Base-by-base conservation (phyloP, 1,284 basidiomycete species). In the Trichosporon faecale region DNA sequence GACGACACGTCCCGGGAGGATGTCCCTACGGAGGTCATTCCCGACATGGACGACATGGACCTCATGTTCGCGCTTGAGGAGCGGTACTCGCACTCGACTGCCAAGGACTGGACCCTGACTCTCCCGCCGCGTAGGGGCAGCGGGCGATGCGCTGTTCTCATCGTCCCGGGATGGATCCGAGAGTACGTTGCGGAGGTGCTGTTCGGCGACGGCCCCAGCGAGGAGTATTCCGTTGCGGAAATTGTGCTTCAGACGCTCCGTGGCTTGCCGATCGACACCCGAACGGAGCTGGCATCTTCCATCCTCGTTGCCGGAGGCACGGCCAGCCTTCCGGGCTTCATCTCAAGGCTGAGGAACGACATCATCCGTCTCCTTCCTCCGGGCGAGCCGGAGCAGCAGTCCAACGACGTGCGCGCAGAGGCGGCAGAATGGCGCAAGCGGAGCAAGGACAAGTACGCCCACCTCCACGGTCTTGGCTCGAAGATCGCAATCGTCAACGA, bases 131-230 rank as follows among this genome's bases (percentile, higher is more conserved):
- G 65, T 16, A 52, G 65, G 14, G 71, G 68, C 25, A 55, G 63
- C 0, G 72, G 70, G 16, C 64, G 64, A 0, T 40, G 67, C 12
- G 64, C 64, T 8, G 37, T 64, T 8, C 83, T 98, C 44, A 86
- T 91, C 57, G 89, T 99, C 52, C 96, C 96, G 0, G 95, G 95
- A 0, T 99, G 97, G 96, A 86, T 98, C 27, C 85, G 96, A 44
- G 95, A 98, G 79, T 87, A 95, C 8, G 92, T 92, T 0, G 90
- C 93, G 2, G 96, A 99, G 79, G 87, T 95, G 3, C 85, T 98
- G 0, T 98, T 98, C 74, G 93, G 94, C 77, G 89, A 90, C 2
- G 72, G 72, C 0, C 66, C 72, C 18, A 91, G 91, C n/a, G 92
- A 94, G 73, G 88, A 91, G 27, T 92, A 91, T 75, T 91, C 92